These are phyloP conservation scores for Botryotinia convoluta DNA, from an alignment of 2,329 filamentous ascomycete genomes.

Conservation along the genomic window DNA sequence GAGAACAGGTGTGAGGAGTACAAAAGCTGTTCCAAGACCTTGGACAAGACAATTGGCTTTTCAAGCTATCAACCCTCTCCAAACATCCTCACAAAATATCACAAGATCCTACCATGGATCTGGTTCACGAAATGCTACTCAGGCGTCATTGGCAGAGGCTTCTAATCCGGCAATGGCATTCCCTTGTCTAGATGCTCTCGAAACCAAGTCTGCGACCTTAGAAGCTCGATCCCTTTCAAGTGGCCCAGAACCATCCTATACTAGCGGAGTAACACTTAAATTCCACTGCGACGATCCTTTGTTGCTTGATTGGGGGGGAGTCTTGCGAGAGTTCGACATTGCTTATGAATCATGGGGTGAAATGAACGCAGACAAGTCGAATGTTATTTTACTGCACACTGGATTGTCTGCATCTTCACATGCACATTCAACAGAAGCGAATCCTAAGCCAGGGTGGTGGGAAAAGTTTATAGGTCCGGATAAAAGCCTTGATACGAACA, in stretches of 20 bases:
- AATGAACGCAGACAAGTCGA: conserved; percentile 76
- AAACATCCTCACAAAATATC: conserved; percentile 19
- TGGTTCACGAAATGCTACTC: conserved; percentile 23
- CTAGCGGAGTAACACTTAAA: conserved; percentile 75
- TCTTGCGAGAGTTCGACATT: conserved; percentile 83
- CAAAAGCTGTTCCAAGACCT: conserved; percentile 21
- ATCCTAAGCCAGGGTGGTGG: conserved; percentile 95
- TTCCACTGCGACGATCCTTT: conserved; percentile 75
- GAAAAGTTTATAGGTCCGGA: conserved; percentile 96
- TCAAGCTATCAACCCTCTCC: conserved; percentile 15
- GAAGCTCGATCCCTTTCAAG: conserved; percentile 63
- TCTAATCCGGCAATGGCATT: conserved; percentile 87
- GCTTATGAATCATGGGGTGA: conserved; percentile 92
- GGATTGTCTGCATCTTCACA: conserved; percentile 96
- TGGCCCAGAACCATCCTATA: conserved; percentile 93
- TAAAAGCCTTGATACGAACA: conserved; percentile 80
- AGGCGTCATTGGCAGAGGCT: conserved; percentile 39
- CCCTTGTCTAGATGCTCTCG: conserved; percentile 82
- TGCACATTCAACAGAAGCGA: conserved; percentile 84
- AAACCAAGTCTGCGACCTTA: conserved; percentile 73
- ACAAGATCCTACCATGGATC: conserved; percentile 30
- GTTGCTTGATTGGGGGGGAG: conserved; percentile 89
- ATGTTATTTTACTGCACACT: conserved; percentile 89
- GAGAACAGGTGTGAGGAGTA: conserved; percentile 26
- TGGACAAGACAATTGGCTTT: conserved; percentile 27